Conservation (phyloP, 331 rosid species). For the Acacia pycnantha region DNA sequence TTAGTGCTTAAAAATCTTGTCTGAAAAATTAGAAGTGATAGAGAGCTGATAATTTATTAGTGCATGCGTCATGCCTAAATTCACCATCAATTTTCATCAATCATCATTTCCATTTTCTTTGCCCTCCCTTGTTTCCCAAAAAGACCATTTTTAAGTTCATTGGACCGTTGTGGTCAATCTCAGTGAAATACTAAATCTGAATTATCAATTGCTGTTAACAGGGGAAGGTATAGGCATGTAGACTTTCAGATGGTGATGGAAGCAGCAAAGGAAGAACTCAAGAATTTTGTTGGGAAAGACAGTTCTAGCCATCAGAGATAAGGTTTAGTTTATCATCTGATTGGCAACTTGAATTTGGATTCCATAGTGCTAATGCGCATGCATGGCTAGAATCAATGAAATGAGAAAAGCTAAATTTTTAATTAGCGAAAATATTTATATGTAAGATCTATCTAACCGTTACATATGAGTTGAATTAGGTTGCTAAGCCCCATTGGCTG, state of each 20-base stretch:
- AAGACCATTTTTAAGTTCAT: background rate
- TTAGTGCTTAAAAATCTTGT: slow-evolving; percentile 11
- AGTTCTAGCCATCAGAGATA: slow-evolving; percentile 24
- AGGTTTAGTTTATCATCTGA: slow-evolving; percentile 24
- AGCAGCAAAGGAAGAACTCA: slow-evolving; percentile 76
- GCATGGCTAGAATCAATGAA: slow-evolving; percentile 13
- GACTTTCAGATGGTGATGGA: slow-evolving; percentile 75
- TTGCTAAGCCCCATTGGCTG: background rate
- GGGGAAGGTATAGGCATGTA: slow-evolving; percentile 79
- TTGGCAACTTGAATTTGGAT: slow-evolving; percentile 8
- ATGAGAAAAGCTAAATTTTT: background rate
- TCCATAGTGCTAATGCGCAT: background rate
- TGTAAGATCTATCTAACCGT: background rate
- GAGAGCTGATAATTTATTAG: background rate
- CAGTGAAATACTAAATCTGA: slow-evolving; percentile 26
- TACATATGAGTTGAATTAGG: background rate
- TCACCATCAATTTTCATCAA: background rate
- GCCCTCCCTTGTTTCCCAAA: slow-evolving; percentile 2
- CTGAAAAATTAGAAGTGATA: slow-evolving; percentile 4
- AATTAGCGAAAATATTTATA: no score
- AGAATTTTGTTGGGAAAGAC: slow-evolving; percentile 57
- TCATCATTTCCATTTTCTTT: background rate
- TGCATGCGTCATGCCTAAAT: background rate
- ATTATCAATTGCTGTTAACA: slow-evolving; percentile 43
- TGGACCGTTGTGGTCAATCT: background rate